These are phyloP conservation scores for Saraca asoca DNA, from an alignment of 331 rosid species.

Conservation along the genomic window DNA sequence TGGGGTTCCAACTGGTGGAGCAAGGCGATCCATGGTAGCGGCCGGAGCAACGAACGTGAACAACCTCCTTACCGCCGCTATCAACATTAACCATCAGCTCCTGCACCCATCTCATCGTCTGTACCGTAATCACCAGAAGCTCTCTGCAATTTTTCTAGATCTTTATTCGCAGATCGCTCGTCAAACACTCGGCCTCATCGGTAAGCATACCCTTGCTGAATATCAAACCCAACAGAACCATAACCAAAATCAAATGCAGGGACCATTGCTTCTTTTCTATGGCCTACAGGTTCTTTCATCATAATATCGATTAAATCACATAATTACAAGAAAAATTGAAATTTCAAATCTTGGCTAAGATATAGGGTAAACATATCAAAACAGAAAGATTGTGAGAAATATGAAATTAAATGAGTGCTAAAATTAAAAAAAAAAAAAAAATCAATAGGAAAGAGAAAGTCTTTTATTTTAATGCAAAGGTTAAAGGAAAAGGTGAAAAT, in stretches of 20 bases:
- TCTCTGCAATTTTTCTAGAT: constrained; percentile 48
- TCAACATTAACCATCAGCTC: constrained; percentile 17
- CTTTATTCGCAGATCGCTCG: constrained; percentile 63
- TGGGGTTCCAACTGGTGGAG: constrained; percentile 67
- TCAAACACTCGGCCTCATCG: constrained; percentile 42
- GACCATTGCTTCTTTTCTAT: no score
- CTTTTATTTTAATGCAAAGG: no score
- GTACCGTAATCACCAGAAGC: constrained; percentile 58
- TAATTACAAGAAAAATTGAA: no score
- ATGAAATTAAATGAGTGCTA: no score
- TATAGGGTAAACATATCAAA: no score
- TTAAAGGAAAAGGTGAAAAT: no score
- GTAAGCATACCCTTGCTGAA: constrained; percentile 74
- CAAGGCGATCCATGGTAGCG: constrained; percentile 48
- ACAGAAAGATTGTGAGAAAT: no score
- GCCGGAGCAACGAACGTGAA: constrained; percentile 29
- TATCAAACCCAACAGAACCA: constrained; percentile 58
- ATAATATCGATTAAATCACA: no score
- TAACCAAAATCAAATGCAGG: constrained; percentile 34
- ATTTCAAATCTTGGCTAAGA: constrained; percentile 39
- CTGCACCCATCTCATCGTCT: constrained; percentile 45
- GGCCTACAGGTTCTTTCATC: no score
- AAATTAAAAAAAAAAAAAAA: no score
- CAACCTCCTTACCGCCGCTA: constrained; percentile 35
- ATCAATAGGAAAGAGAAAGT: no score